phyloP scores from a whole-genome alignment of 1,139 yeast species.

The Nakaseomyces kungkrabaensis region DNA sequence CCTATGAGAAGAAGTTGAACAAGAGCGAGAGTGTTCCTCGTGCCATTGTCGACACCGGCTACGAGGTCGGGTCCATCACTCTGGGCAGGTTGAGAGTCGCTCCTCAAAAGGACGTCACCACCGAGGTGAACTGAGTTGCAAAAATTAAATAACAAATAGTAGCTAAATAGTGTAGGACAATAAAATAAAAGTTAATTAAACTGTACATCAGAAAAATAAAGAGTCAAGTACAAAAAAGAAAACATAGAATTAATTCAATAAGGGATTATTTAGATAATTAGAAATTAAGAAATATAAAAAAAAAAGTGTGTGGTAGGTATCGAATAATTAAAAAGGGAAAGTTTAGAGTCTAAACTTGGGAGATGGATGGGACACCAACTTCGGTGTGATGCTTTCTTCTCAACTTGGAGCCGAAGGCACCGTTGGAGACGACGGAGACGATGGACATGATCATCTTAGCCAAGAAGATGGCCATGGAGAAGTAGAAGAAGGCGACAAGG shows the following conservation, averaged over 20 bases:
- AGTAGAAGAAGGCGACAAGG: slow-evolving; percentile 79
- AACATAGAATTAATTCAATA: no score
- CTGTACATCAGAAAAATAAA: no score
- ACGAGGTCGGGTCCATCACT: slow-evolving; percentile 23
- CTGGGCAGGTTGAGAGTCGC: slow-evolving; percentile 19
- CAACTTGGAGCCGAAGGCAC: slow-evolving; percentile 51
- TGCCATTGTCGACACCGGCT: slow-evolving; percentile 26
- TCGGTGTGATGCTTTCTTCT: slow-evolving; percentile 44
- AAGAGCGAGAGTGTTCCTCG: slow-evolving; percentile 27
- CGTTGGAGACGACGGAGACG: slow-evolving; percentile 52
- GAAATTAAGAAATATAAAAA: no score
- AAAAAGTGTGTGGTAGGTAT: no score
- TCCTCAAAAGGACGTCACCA: not conserved
- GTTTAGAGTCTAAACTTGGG: slow-evolving; percentile 48
- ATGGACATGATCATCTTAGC: slow-evolving; percentile 57
- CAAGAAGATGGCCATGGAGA: slow-evolving; percentile 68
- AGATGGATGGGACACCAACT: slow-evolving; percentile 81
- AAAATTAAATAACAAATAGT: no score
- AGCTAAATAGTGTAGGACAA: no score
- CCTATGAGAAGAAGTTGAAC: slow-evolving; percentile 22
- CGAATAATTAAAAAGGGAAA: no score
- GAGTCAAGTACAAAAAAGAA: no score
- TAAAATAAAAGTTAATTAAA: no score
- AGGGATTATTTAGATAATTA: no score
- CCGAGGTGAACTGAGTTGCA: no score